These are phyloP conservation scores for Trichoderma sp. DNA, from an alignment of 2,329 filamentous ascomycete genomes.

Conservation along the genomic window DNA sequence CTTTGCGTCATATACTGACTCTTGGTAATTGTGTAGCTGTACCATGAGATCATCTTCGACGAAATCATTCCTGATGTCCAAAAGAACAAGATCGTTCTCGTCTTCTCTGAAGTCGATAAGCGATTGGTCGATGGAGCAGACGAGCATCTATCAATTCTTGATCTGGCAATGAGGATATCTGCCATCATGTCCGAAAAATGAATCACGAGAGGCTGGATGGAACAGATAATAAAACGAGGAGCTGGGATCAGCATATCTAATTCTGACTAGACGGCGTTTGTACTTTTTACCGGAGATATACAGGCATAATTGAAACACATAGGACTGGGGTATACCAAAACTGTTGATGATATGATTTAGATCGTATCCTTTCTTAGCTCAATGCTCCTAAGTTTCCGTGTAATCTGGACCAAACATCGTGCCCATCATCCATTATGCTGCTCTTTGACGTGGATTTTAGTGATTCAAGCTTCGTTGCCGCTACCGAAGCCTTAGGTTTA, in stretches of 20 bases:
- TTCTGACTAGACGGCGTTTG: slow-evolving; percentile 24
- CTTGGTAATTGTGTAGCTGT: slow-evolving; percentile 59
- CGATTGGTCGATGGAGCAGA: slow-evolving; percentile 91
- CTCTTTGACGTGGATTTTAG: slow-evolving; percentile 32
- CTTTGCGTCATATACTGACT: slow-evolving; percentile 29
- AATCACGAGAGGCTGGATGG: background rate
- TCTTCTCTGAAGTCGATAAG: slow-evolving; percentile 96
- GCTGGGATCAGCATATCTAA: slow-evolving; percentile 15
- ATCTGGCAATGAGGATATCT: slow-evolving; percentile 81
- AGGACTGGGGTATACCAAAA: slow-evolving; percentile 18
- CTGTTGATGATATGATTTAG: slow-evolving; percentile 2
- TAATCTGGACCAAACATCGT: slow-evolving; percentile 56
- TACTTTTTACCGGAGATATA: slow-evolving; percentile 21
- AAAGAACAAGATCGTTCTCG: slow-evolving; percentile 85
- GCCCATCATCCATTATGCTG: slow-evolving; percentile 27
- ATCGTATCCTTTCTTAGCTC: slow-evolving; percentile 40
- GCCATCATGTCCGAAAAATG: slow-evolving; percentile 63
- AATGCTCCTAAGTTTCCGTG: slow-evolving; percentile 60
- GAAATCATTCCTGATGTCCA: slow-evolving; percentile 81
- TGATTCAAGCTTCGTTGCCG: slow-evolving; percentile 12
- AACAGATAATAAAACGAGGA: background rate
- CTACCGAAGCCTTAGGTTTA: slow-evolving; percentile 14
- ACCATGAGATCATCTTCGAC: slow-evolving; percentile 80
- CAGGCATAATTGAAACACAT: background rate
- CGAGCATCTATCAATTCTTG: slow-evolving; percentile 89